Conservation (phyloP, 23 red algal genomes). For the Gracilaria vermiculophylla region DNA sequence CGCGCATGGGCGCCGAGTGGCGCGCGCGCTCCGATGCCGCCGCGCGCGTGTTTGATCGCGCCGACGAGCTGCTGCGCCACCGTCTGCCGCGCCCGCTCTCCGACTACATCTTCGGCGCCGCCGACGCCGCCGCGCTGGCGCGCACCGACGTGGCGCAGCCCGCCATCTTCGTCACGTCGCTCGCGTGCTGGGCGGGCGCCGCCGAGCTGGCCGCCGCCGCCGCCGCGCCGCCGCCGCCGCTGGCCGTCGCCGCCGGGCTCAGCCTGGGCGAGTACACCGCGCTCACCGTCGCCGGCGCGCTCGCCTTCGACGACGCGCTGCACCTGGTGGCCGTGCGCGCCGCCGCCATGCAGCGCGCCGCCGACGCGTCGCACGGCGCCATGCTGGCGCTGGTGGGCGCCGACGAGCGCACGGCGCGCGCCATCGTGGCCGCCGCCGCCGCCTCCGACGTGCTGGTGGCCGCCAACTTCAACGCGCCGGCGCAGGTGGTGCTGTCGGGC, state of each 20-base stretch:
- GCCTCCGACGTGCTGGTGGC: conserved; percentile 71
- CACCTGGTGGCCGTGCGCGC: conserved; percentile 87
- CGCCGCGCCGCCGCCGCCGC: neutral
- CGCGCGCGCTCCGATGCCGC: conserved; percentile 29
- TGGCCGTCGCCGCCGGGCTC: conserved; percentile 72
- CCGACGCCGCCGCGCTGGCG: conserved; percentile 58
- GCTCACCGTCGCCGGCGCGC: conserved; percentile 70
- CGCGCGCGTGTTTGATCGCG: neutral
- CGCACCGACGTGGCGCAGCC: conserved; percentile 98
- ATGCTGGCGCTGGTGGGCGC: conserved; percentile 93
- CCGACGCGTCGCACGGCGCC: conserved; percentile 80
- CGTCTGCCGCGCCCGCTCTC: conserved; percentile 42
- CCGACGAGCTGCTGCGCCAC: conserved; percentile 39
- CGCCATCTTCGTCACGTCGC: conserved; percentile 93
- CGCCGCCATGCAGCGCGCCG: conserved; percentile 92
- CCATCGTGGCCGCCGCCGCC: conserved; percentile 31
- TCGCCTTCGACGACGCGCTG: conserved; percentile 89
- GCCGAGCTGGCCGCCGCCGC: neutral
- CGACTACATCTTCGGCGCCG: conserved; percentile 44
- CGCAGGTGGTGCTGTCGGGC: conserved; percentile 92
- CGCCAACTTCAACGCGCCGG: conserved; percentile 97
- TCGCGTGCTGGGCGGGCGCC: conserved; percentile 64
- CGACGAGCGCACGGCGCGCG: conserved; percentile 30
- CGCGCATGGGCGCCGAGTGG: conserved; percentile 60
- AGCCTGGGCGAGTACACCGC: conserved; percentile 98